Evolutionary conservation across 2,329 filamentous ascomycete species (phyloP), one percentile per base, ranked within the genome.

Genomic region (Alternaria hordeiaustralica): DNA sequence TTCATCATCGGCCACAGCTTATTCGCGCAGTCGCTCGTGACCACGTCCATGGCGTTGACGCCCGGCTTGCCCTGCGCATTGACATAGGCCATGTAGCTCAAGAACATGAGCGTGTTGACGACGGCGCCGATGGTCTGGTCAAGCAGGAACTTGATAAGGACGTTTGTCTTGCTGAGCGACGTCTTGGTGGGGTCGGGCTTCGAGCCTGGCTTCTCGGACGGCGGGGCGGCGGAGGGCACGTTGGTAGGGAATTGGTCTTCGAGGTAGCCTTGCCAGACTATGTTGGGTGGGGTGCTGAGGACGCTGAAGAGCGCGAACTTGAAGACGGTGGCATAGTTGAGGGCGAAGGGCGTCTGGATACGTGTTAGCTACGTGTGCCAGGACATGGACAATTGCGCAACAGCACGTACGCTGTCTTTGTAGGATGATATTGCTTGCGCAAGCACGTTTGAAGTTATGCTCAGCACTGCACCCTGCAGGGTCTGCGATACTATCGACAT

Each of bases 211-310:
- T 81, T 78, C 58, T 78, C 71, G 12, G 62, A 56, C 13, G 69
- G 28, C 20, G 72, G 60, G 13, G 71, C 64, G 21, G 67, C 58
- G 6, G 71, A 75, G 6, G 82, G 71, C 11, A 83, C 53, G 80
- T 78, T 46, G 1, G 90, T 90, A 0, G 94, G 94, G 75, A 93
- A 96, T 4, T 84, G 81, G 6, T 86, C 82, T 80, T 97, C 94
- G 56, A 97, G 85, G 75, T 87, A 92, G 44, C 88, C 86, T 84
- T 97, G 94, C 94, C 93, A 97, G 72, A 92, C 77, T 75, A 93
- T 92, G 81, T 97, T 97, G 47, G 92, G 92, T 3, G 94, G 93
- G 44, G 90, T 91, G 79, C 86, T 90, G 63, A 97, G 76, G 33
- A 92, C 75, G 68, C 90, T 87, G 83, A 90, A 97, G 57, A 93